Evolutionary conservation across 352 stramenopile genomes (phyloP).

Genomic region (Pythium graminicola): DNA sequence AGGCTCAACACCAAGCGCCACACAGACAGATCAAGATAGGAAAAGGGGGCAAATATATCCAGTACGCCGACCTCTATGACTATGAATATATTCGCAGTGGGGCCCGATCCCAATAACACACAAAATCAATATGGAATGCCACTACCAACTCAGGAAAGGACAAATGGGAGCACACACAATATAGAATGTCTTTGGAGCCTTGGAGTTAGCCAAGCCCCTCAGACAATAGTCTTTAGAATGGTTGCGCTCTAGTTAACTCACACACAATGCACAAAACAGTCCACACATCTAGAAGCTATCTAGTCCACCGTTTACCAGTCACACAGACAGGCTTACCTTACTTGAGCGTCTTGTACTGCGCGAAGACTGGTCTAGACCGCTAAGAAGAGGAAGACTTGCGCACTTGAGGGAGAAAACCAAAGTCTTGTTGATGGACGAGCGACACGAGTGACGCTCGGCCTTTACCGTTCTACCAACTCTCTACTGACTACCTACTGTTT

Average conservation of each 20-base stretch:
- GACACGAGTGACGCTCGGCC: background rate
- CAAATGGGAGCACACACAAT: background rate
- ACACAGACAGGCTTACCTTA: background rate
- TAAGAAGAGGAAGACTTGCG: background rate
- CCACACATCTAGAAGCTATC: background rate
- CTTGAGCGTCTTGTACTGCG: too few relatives aligned
- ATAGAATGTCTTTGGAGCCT: background rate
- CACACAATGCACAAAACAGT: background rate
- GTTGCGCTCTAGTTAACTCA: background rate
- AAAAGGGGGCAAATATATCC: too few relatives aligned
- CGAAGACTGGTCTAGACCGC: too few relatives aligned
- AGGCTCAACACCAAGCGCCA: too few relatives aligned
- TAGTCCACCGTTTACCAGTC: background rate
- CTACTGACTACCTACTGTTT: background rate
- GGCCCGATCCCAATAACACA: background rate
- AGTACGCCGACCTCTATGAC: too few relatives aligned
- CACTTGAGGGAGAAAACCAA: background rate
- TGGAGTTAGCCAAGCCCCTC: background rate
- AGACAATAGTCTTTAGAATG: background rate
- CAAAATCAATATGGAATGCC: background rate
- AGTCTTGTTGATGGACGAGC: background rate
- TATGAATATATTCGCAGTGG: too few relatives aligned
- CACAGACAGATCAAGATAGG: too few relatives aligned
- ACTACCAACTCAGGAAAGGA: background rate
- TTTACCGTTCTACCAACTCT: background rate